Percentiles rank a stretch among this genome's conserved stretches.
Conservation (phyloP, 2,329 filamentous ascomycete genomes). For the Atkinsonella hypoxylon region DNA sequence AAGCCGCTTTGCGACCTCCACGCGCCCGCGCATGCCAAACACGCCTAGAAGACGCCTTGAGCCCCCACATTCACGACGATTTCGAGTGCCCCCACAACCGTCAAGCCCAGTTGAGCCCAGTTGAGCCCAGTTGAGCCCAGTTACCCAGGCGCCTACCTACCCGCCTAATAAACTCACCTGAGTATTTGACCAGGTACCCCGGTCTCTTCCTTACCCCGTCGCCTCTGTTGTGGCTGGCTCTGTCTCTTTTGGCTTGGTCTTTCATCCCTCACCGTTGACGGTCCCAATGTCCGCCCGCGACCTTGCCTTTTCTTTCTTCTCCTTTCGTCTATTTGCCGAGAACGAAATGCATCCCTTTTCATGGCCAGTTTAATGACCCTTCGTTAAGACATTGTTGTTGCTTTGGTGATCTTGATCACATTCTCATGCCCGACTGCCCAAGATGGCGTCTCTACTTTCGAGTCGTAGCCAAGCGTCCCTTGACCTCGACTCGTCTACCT, state of each 20-base stretch:
- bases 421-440: slow-evolving; percentile 7
- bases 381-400: slow-evolving; percentile 11
- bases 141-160: no score
- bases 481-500: slow-evolving; percentile 5
- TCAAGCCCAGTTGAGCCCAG: not conserved
- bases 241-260: not conserved
- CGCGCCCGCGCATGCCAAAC: not conserved
- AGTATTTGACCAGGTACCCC: not conserved
- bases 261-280: slow-evolving; percentile 3
- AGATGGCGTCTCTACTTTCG: slow-evolving; percentile 14
- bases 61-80: not conserved
- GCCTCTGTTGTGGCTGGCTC: not conserved
- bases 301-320: slow-evolving; percentile 3
- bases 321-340: slow-evolving; percentile 5
- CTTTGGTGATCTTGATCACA: slow-evolving; percentile 6
- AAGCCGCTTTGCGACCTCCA: slow-evolving; percentile 2
- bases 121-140: no score
- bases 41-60: not conserved
- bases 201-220: not conserved
- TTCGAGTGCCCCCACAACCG: not conserved
- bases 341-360: slow-evolving; percentile 7
- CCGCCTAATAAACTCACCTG: no score
- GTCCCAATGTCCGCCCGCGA: slow-evolving; percentile 3
- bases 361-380: slow-evolving; percentile 10
- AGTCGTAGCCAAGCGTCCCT: slow-evolving; percentile 1